Evolutionary conservation across 495 filamentous ascomycete genomes (phyloP), one percentile per base, ranked within the genome.

Genomic region (Geopyxis carbonaria): DNA sequence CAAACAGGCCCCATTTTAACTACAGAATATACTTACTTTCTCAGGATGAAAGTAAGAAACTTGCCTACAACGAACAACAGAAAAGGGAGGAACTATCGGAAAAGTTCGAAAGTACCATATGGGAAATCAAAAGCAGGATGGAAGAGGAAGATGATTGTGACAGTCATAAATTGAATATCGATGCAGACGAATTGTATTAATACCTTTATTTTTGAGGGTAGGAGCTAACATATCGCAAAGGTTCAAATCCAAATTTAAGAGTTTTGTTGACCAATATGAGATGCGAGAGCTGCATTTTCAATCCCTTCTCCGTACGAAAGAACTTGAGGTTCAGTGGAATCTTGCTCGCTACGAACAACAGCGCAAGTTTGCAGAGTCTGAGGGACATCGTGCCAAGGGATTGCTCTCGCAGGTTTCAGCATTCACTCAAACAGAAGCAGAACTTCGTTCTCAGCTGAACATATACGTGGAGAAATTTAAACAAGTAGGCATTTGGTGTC

Each of bases 401-500:
- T 61, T 97, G 22, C 93, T 81, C 42, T 66, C 74, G 4, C 91
- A 97, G 56, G 91, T 94, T 20, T 80, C 83, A 28, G 93, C 91
- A 0, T 95, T 95, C 57, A 84, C 85, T 9, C 85, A 94, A 58
- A 95, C 89, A 4, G 89, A 97, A 60, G 76, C 76, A 20, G 89
- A 97, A 51, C 66, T 97, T 36, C 67, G 89, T 35, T 91, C 80
- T 50, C 89, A 97, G 56, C 72, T 97, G 47, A 95, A 93, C 59
- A 89, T 95, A 47, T 97, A 97, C 47, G 91, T 95, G 6, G 89
- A 97, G 59, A 97, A 97, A 60, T 97, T 95, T 64, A 95, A 95
- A 64, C 89, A 97, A 80, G 89, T 94, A 74, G 10, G 32, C 1
- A 7, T 19, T 11, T n/a, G 11, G 15, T 22, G 15, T 3, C 8